phyloP scores from a whole-genome alignment of 768 basidiomycete genomes.

The Tubosaeta sp. region DNA sequence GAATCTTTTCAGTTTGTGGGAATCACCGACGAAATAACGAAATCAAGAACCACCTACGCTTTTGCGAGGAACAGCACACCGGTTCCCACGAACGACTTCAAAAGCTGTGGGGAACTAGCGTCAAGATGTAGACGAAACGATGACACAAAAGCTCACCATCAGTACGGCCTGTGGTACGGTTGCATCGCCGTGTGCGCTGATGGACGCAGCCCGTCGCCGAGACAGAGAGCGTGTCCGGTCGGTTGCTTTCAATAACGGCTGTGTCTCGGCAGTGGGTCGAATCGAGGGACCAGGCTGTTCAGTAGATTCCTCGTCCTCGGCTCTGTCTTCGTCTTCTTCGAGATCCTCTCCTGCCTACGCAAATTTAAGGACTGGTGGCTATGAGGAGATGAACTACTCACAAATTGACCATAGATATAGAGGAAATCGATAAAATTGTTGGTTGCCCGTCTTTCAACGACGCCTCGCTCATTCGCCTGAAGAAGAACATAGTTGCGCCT shows the following conservation, averaged over 20 bases:
- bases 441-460: constrained; percentile 56
- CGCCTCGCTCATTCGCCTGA: constrained; percentile 63
- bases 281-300: constrained; percentile 20
- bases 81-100: constrained; percentile 94
- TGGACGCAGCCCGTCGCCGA: constrained; percentile 50
- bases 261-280: constrained; percentile 37
- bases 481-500: constrained; percentile 81
- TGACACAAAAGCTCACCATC: constrained; percentile 56
- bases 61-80: constrained; percentile 95
- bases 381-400: constrained; percentile 38
- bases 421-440: constrained; percentile 95
- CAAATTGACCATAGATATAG: constrained; percentile 93
- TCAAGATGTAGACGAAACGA: constrained; percentile 1
- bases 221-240: constrained; percentile 47
- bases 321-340: constrained; percentile 76
- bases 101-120: constrained; percentile 44
- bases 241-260: constrained; percentile 48
- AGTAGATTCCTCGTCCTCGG: constrained; percentile 51
- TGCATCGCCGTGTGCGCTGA: constrained; percentile 75
- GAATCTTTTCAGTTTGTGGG: constrained; percentile 51
- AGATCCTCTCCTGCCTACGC: constrained; percentile 84
- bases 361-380: constrained; percentile 1
- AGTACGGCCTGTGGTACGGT: constrained; percentile 87
- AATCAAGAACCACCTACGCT: constrained; percentile 46
- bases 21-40: neutral